These are phyloP conservation scores for Leucocoprinus leucothites DNA, from an alignment of 768 basidiomycete species.

Conservation along the genomic window DNA sequence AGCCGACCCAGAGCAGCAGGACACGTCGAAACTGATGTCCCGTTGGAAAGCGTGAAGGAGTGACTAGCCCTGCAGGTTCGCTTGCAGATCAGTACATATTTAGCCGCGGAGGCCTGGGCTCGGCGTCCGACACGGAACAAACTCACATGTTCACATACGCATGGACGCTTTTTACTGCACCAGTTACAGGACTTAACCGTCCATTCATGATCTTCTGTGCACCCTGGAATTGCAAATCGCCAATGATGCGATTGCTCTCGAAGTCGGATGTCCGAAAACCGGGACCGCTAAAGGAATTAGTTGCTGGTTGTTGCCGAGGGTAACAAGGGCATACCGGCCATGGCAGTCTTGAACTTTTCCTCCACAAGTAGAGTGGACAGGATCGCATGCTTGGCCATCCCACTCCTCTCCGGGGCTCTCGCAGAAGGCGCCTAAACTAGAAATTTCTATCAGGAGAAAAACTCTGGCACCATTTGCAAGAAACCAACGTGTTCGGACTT, in stretches of 20 bases:
- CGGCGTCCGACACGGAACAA: background rate
- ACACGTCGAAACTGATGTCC: constrained; percentile 66
- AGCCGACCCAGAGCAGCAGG: constrained; percentile 72
- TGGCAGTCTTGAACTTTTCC: constrained; percentile 65
- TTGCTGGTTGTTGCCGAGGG: background rate
- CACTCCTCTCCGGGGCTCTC: constrained; percentile 69
- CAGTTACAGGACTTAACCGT: constrained; percentile 44
- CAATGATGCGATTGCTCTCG: constrained; percentile 72
- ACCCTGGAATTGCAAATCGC: constrained; percentile 63
- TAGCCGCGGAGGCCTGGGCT: background rate
- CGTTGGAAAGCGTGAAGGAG: constrained; percentile 61
- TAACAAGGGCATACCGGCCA: constrained; percentile 46
- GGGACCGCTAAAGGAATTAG: constrained; percentile 50
- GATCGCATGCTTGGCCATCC: constrained; percentile 68
- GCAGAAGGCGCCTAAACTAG: constrained; percentile 69
- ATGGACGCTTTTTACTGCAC: constrained; percentile 69
- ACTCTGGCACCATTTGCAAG: constrained; percentile 4
- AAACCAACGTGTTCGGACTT: constrained; percentile 71
- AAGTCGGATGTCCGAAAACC: constrained; percentile 76
- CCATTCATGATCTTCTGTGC: constrained; percentile 62
- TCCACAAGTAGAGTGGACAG: constrained; percentile 73
- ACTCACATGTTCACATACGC: constrained; percentile 66
- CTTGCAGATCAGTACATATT: background rate
- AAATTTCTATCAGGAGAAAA: constrained; percentile 8
- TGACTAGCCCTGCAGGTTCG: constrained; percentile 49